These are phyloP conservation scores for Postia placenta DNA, from an alignment of 768 basidiomycete genomes.

Conservation along the genomic window DNA sequence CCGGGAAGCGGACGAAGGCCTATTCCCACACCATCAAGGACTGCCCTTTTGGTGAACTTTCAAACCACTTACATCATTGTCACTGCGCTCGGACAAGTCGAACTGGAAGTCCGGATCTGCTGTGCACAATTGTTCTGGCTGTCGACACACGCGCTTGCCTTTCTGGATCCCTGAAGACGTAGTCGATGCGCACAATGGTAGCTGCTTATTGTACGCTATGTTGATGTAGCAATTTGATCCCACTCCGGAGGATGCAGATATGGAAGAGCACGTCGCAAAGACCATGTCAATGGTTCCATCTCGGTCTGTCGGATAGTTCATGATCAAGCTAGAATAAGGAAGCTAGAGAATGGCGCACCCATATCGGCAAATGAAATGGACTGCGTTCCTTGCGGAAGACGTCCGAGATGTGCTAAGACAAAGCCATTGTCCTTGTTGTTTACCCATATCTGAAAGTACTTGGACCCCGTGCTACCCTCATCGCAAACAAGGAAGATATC, in stretches of 20 bases:
- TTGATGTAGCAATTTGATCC: conserved; percentile 80
- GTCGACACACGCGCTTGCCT: conserved; percentile 57
- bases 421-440: conserved; percentile 80
- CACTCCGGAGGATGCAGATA: conserved; percentile 63
- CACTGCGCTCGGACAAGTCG: conserved; percentile 44
- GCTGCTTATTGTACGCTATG: conserved; percentile 90
- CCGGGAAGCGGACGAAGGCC: conserved; percentile 62
- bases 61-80: conserved; percentile 23
- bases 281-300: conserved; percentile 97
- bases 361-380: conserved; percentile 87
- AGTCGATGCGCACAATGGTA: conserved; percentile 66
- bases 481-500: conserved; percentile 90
- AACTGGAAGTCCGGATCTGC: conserved; percentile 80
- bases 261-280: conserved; percentile 74
- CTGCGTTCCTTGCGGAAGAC: conserved; percentile 71
- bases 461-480: conserved; percentile 41
- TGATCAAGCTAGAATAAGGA: conserved; percentile 5
- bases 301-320: conserved; percentile 49
- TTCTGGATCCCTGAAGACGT: conserved; percentile 44
- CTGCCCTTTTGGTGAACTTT: neutral
- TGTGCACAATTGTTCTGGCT: conserved; percentile 74
- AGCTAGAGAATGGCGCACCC: conserved; percentile 37
- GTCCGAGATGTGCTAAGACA: conserved; percentile 55
- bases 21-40: conserved; percentile 23
- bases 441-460: conserved; percentile 87